phyloP scores from a whole-genome alignment of 345 rosid species.

The Alliaria petiolata region DNA sequence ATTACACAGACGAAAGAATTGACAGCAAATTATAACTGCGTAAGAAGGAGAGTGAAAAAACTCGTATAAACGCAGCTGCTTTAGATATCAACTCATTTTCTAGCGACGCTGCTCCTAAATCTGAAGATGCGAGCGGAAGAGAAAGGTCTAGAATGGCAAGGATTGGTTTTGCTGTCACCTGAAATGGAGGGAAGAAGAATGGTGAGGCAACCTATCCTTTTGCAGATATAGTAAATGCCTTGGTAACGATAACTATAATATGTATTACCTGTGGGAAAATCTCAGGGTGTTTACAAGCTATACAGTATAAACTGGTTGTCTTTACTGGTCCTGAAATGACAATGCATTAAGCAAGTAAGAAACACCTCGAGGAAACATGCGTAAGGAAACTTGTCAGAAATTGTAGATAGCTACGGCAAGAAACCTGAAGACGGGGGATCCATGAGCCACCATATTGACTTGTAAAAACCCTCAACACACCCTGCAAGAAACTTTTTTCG shows the following conservation, averaged over 20 bases:
- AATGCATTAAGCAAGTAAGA: neutral
- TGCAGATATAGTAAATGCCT: neutral
- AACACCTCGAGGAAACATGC: neutral
- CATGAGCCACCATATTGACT: conserved; percentile 85
- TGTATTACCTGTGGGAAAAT: conserved; percentile 67
- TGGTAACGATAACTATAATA: neutral
- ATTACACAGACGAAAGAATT: neutral
- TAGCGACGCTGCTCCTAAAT: conserved; percentile 84
- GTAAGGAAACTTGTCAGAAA: neutral
- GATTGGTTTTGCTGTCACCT: conserved; percentile 92
- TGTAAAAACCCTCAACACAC: conserved; percentile 65
- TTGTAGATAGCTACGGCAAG: conserved; percentile 16
- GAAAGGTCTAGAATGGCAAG: conserved; percentile 64
- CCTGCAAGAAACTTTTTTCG: conserved; percentile 43
- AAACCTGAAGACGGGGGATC: conserved; percentile 95
- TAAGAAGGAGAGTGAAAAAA: conserved; percentile 33
- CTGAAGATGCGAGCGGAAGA: conserved; percentile 86
- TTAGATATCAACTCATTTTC: conserved; percentile 88
- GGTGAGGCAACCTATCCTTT: conserved; percentile 7
- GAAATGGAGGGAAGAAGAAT: conserved; percentile 20
- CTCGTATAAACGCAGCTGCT: conserved; percentile 60
- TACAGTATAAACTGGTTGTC: conserved; percentile 66
- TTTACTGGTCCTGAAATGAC: conserved; percentile 51
- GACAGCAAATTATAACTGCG: neutral
- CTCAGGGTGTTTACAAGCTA: conserved; percentile 69